Evolutionary conservation across 371 early-diverging fungal genomes (phyloP), one percentile per base, ranked within the genome.

Genomic region (Mucor plumbeus): DNA sequence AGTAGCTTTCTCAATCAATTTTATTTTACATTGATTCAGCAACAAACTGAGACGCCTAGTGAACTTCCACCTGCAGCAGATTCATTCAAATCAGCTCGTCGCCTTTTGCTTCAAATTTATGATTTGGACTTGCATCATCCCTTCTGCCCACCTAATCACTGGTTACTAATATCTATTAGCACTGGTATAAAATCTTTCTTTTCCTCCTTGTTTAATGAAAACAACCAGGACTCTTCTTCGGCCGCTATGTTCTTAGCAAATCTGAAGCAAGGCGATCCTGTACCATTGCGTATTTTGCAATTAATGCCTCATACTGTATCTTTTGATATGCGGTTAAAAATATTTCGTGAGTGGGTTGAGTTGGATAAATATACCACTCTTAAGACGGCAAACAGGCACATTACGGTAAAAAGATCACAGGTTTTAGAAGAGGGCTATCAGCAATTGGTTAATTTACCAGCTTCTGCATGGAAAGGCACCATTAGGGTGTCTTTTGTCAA

Each of bases 221-320:
- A 21, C 13, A 50, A 19, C 38, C 7, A 10, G 14, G 31, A 17
- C 1, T 26, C 36, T 35, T 61, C 70, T 9, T 54, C 61, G 31
- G 71, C 70, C 31, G 70, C 66, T 59, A 59, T 61, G 41, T 70
- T 59, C 59, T 70, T 76, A 68, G 68, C 65, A 41, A 72, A 50
- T 76, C 83, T 79, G 35, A 77, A 67, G 57, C 80, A 82, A 50
- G 81, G 83, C 15, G 89, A 90, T 63, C 76, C 75, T 21, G 71
- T 88, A 4, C 87, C 87, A 0, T 80, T 90, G 10, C 84, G 90
- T 10, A 88, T 90, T 8, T 78, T 89, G 0, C 87, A 95, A 61
- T 80, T 95, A 56, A 86, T 96, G 67, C 94, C 96, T 0, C 95
- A 95, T 75, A 90, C 94, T 0, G 87, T 95, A 9, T 90, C 95